Conservation (phyloP, 2,329 filamentous ascomycete genomes). For the Colletotrichum sp. region DNA sequence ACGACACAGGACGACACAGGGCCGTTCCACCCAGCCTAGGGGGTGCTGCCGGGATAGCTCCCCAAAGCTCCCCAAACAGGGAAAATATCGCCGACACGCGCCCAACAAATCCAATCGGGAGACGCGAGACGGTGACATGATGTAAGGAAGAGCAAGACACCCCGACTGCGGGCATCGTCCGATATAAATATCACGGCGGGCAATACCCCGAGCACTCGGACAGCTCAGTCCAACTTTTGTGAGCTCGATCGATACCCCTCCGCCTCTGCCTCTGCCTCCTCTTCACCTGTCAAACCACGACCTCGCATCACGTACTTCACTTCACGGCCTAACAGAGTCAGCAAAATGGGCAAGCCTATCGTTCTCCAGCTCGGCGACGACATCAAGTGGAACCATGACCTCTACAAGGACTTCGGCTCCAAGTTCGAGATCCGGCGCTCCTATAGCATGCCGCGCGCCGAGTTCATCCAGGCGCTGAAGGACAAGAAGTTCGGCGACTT, state of each 20-base stretch:
- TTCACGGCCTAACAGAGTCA: background rate
- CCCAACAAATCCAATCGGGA: constrained; percentile 8
- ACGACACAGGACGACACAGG: background rate
- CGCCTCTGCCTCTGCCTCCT: background rate
- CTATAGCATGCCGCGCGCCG: constrained; percentile 16
- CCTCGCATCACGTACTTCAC: background rate
- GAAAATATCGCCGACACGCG: constrained; percentile 11
- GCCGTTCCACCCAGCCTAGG: background rate
- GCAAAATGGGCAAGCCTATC: constrained; percentile 16
- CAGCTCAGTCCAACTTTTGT: background rate
- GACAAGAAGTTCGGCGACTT: constrained; percentile 17
- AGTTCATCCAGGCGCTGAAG: constrained; percentile 17
- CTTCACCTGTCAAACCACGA: background rate
- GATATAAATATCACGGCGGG: constrained; percentile 2
- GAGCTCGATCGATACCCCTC: background rate
- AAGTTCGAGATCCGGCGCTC: constrained; percentile 16
- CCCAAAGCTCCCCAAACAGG: constrained; percentile 6
- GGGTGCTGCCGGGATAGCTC: background rate
- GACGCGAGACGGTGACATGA: background rate
- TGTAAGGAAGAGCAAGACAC: background rate
- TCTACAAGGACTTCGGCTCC: constrained; percentile 16
- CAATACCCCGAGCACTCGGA: background rate
- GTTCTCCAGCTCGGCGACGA: constrained; percentile 20
- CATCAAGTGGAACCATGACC: constrained; percentile 19
- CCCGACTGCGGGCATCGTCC: background rate